These are phyloP conservation scores for Phytophthora macrochlamydospora DNA, from an alignment of 352 stramenopile species.

Conservation along the genomic window DNA sequence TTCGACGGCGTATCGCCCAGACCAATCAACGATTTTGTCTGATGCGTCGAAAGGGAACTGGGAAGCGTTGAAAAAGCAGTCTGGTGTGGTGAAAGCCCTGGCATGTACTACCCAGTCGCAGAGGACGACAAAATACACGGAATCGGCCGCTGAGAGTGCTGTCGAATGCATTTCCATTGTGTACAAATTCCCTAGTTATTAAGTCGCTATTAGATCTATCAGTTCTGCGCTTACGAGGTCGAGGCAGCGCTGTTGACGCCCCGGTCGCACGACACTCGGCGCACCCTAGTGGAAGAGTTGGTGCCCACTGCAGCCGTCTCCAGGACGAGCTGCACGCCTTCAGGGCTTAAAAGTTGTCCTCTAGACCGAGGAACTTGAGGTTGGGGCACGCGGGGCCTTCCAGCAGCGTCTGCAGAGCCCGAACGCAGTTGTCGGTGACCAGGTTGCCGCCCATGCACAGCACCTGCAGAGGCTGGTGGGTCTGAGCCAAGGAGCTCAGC, in stretches of 20 bases:
- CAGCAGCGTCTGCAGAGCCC: slow-evolving; percentile 49
- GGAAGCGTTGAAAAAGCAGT: too few relatives aligned
- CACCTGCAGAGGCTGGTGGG: slow-evolving; percentile 52
- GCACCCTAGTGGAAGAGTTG: slow-evolving; percentile 51
- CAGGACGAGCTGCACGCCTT: slow-evolving; percentile 69
- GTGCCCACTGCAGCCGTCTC: slow-evolving; percentile 46
- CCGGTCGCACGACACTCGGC: slow-evolving; percentile 57
- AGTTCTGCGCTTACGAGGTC: slow-evolving; percentile 14
- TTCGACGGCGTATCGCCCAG: too few relatives aligned
- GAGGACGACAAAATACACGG: too few relatives aligned
- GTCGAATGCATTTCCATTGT: background rate
- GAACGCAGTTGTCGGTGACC: slow-evolving; percentile 79
- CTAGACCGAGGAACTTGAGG: slow-evolving; percentile 74
- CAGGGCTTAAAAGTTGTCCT: slow-evolving; percentile 78
- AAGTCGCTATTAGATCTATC: slow-evolving; percentile 26
- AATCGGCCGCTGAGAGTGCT: background rate
- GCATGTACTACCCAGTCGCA: too few relatives aligned
- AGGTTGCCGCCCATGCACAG: slow-evolving; percentile 84
- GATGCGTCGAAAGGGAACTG: too few relatives aligned
- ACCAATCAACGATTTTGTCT: too few relatives aligned
- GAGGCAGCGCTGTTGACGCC: slow-evolving; percentile 3
- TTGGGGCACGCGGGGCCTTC: slow-evolving; percentile 40
- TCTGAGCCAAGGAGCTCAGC: slow-evolving; percentile 36
- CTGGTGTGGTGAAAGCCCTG: too few relatives aligned
- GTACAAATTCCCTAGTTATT: slow-evolving; percentile 27